Evolutionary conservation across 2,329 filamentous ascomycete species (phyloP).

Genomic region (Didymella sp.): DNA sequence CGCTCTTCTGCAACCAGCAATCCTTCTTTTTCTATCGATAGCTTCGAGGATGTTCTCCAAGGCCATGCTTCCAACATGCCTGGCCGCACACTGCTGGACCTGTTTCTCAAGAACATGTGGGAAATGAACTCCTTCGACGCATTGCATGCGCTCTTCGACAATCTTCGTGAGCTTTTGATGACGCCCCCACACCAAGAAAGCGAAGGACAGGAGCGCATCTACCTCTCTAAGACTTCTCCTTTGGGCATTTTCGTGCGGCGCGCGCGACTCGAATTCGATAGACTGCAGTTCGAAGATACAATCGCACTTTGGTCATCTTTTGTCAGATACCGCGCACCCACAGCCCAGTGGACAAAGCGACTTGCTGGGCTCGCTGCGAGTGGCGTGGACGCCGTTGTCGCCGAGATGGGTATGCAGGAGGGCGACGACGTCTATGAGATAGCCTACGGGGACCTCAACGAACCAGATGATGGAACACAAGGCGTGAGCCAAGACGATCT

Average conservation of each 20-base stretch:
- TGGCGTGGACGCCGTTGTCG: constrained; percentile 67
- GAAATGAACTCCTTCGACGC: constrained; percentile 80
- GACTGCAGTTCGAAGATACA: constrained; percentile 80
- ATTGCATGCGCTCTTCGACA: constrained; percentile 77
- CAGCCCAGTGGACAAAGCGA: constrained; percentile 65
- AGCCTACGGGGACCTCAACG: constrained; percentile 58
- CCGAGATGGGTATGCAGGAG: constrained; percentile 63
- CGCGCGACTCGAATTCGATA: constrained; percentile 78
- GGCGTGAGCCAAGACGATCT: constrained; percentile 78
- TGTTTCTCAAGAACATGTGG: constrained; percentile 84
- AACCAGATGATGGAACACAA: constrained; percentile 49
- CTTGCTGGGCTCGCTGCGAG: constrained; percentile 38
- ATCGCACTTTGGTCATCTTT: constrained; percentile 83
- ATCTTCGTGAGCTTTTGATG: constrained; percentile 64
- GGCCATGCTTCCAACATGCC: constrained; percentile 63
- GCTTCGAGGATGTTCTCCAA: constrained; percentile 58
- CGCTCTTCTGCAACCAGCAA: constrained; percentile 39
- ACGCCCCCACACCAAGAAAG: constrained; percentile 48
- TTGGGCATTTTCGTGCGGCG: constrained; percentile 82
- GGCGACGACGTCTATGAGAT: constrained; percentile 57
- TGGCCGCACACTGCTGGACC: constrained; percentile 84
- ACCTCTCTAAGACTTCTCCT: constrained; percentile 75
- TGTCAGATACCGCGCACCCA: constrained; percentile 79
- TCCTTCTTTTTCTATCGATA: constrained; percentile 45
- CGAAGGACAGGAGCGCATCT: constrained; percentile 55